A percentile compares a stretch with the other conserved stretches of the same genome.
Conservation (phyloP, 768 basidiomycete genomes). For the Hortiboletus campestris region DNA sequence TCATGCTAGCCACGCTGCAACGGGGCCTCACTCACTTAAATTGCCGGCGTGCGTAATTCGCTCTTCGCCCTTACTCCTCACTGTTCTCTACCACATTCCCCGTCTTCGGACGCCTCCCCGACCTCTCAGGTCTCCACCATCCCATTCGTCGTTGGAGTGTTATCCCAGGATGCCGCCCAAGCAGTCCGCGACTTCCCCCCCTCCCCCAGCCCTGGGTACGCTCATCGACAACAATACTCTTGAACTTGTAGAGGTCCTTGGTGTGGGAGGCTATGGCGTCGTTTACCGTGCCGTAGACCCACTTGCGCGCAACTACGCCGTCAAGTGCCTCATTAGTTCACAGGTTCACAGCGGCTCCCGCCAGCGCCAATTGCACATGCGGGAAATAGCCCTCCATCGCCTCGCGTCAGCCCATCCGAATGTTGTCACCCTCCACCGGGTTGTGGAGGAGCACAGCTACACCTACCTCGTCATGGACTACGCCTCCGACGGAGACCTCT, state of each 20-base stretch:
- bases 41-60: conserved; percentile 21
- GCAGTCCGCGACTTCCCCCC: conserved; percentile 40
- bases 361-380: conserved; percentile 75
- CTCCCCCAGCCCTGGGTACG: conserved; percentile 61
- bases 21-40: conserved; percentile 32
- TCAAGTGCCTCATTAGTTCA: conserved; percentile 81
- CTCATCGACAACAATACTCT: conserved; percentile 81
- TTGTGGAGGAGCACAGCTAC: conserved; percentile 77
- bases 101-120: conserved; percentile 25
- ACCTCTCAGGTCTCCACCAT: conserved; percentile 23
- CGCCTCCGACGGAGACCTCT: conserved; percentile 87
- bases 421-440: conserved; percentile 86
- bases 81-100: conserved; percentile 18
- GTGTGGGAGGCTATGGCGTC: conserved; percentile 92
- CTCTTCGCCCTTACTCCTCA: conserved; percentile 29
- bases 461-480: conserved; percentile 95
- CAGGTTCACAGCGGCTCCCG: conserved; percentile 43
- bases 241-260: conserved; percentile 83
- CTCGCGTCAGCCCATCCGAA: conserved; percentile 72
- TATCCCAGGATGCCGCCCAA: conserved; percentile 31
- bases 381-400: conserved; percentile 83
- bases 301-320: conserved; percentile 66
- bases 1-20: conserved; percentile 38
- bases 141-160: conserved; percentile 16
- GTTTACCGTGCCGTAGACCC: conserved; percentile 84